Evolutionary conservation across 371 early-diverging fungal genomes (phyloP).

Genomic region (Mucor plumbeus): DNA sequence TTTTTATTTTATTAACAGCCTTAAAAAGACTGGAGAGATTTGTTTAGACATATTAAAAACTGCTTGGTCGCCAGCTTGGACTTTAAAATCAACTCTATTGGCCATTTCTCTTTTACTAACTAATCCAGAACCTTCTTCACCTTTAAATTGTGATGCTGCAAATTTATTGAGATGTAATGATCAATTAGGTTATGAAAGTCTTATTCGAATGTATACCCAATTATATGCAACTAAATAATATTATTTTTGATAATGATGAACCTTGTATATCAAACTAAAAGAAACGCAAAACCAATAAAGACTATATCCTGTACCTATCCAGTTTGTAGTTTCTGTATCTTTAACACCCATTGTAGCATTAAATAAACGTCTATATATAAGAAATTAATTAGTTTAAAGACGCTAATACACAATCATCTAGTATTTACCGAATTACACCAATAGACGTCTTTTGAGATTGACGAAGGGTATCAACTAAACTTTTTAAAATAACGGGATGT

Average conservation of each 20-base stretch:
- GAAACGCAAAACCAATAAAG: slow-evolving; percentile 26
- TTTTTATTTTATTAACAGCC: neutral
- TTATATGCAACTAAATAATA: slow-evolving; percentile 59
- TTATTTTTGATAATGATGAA: neutral
- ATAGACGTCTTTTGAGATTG: neutral
- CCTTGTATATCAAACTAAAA: slow-evolving; percentile 13
- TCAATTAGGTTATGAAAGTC: slow-evolving; percentile 81
- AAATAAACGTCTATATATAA: neutral
- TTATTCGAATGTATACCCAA: slow-evolving; percentile 87
- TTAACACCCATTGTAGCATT: slow-evolving; percentile 6
- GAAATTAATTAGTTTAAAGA: too few species aligned
- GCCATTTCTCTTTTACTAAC: slow-evolving; percentile 75
- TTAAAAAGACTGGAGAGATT: slow-evolving; percentile 75
- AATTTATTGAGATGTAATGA: slow-evolving; percentile 90
- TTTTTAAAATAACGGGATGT: neutral
- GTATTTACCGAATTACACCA: neutral
- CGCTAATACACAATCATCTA: neutral
- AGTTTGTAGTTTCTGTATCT: neutral
- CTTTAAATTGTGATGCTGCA: slow-evolving; percentile 95
- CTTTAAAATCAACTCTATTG: slow-evolving; percentile 70
- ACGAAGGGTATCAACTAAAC: slow-evolving; percentile 5
- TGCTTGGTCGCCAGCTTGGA: slow-evolving; percentile 89
- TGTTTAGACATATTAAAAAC: slow-evolving; percentile 84
- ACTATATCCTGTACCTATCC: slow-evolving; percentile 22
- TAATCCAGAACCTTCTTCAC: slow-evolving; percentile 84